Conservation (phyloP, 75 land plant genomes). For the Chamaecyparis obtusa region DNA sequence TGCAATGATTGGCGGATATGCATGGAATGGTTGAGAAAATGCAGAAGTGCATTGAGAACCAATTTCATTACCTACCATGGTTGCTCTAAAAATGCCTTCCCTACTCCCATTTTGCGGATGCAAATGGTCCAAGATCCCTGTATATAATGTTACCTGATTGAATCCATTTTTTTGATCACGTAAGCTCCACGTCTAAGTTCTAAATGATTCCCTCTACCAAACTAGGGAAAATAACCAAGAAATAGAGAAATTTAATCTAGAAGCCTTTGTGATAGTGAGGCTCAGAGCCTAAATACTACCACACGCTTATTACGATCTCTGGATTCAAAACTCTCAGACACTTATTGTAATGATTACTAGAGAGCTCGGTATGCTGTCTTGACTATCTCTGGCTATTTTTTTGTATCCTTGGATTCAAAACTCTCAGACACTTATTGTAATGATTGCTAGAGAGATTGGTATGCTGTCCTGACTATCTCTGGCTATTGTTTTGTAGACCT, state of each 20-base stretch:
- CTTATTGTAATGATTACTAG: neutral
- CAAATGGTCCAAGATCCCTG: conserved; percentile 5
- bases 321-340: neutral
- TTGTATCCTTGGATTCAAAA: too few relatives aligned
- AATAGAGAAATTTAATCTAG: neutral
- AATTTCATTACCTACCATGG: neutral
- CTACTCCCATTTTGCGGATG: conserved; percentile 8
- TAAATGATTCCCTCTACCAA: neutral
- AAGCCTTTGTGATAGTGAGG: neutral
- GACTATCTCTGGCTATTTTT: too few relatives aligned
- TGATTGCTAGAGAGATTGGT: too few relatives aligned
- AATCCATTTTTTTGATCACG: conserved; percentile 23
- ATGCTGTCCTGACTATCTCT: too few relatives aligned
- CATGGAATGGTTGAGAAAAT: conserved; percentile 19
- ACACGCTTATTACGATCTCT: neutral
- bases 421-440: too few relatives aligned
- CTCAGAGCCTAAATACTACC: neutral
- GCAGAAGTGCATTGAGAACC: conserved; percentile 7
- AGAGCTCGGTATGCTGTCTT: too few relatives aligned
- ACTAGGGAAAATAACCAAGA: neutral
- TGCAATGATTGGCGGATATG: too few relatives aligned
- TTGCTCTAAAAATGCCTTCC: conserved; percentile 13
- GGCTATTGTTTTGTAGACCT: too few relatives aligned
- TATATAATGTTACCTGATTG: neutral
- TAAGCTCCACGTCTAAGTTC: neutral